Evolutionary conservation across 1,284 basidiomycete genomes (phyloP).

Genomic region (Malassezia vespertilionis): DNA sequence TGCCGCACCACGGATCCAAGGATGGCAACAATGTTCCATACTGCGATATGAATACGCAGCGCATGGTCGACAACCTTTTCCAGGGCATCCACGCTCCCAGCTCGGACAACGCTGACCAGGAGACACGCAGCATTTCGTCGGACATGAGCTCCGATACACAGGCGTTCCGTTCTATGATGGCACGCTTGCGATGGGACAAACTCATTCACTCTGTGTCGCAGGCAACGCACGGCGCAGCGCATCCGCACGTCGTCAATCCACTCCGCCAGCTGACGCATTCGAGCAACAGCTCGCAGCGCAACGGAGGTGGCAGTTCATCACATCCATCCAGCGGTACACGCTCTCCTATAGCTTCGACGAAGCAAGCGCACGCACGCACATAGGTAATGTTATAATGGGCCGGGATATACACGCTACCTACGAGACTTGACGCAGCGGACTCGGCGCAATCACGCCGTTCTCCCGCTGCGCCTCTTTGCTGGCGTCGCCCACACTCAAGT

Average conservation of each 20-base stretch:
- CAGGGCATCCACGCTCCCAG: slow-evolving; percentile 2
- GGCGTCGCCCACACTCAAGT: background rate
- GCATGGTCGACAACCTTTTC: slow-evolving; percentile 14
- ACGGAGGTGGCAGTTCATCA: no score
- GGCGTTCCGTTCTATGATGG: background rate
- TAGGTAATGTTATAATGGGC: background rate
- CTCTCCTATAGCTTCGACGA: no score
- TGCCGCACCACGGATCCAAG: slow-evolving; percentile 7
- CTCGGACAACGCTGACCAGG: background rate
- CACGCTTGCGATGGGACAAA: slow-evolving; percentile 9
- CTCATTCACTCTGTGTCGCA: background rate
- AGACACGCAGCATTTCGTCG: background rate
- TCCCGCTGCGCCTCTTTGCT: background rate
- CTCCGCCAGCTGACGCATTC: background rate
- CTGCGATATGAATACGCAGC: slow-evolving; percentile 5
- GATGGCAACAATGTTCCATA: no score
- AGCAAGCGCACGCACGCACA: no score
- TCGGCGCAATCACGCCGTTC: slow-evolving; percentile 8
- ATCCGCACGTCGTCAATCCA: background rate
- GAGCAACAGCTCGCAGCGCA: no score
- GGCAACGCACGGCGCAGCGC: background rate
- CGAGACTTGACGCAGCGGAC: slow-evolving; percentile 14
- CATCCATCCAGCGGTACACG: no score
- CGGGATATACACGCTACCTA: background rate
- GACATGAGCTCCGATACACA: background rate